Base-by-base conservation (phyloP, 352 stramenopile species). In the Lagenidium giganteum region DNA sequence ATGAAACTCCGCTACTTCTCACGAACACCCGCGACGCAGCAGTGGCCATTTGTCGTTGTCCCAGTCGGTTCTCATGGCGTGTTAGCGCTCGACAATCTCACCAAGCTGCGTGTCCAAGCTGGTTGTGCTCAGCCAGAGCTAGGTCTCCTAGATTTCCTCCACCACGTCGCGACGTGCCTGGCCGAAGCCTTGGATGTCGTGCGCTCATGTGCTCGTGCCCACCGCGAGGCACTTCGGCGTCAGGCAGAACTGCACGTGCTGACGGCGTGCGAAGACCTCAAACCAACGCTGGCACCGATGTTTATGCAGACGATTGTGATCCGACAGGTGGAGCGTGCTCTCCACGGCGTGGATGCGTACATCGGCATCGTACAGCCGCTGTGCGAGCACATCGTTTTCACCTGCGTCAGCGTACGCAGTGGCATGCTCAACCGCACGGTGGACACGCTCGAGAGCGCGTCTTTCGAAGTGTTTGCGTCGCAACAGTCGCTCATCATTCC, bases 121-220 rank as follows among this genome's bases (percentile, higher is more conserved):
- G 36, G 48, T 12, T 67, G 76, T 29, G 2, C 43, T 0, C 75
- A 87, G 16, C 80, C 80, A 13, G 80, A 93, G 51, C 57, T 87
- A 11, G 80, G 80, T 0, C 37, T 93, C 11, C 64, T 90, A n/a
- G 80, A 93, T 42, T 90, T 87, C 38, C 41, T 93, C 8, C 55
- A 59, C 8, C 69, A 64, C 30, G 51, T 82, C 11, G 70, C 59
- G 0, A 5, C 20, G 0, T 29, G 32, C 8, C 16, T 86, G 2
- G 57, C 36, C 3, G 26, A 42, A 1, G 57, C 52, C 1, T 23
- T 83, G 3, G 21, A 11, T 0, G 5, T 16, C 0, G 50, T 62
- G 2, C 61, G 67, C 1, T 7, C 16, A 4, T 11, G 24, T 3
- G 29, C 64, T 21, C 28, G 34, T 17, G 27, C 22, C 9, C 12